These are phyloP conservation scores for Phytophthora sp. DNA, from an alignment of 352 stramenopile genomes.

Conservation along the genomic window DNA sequence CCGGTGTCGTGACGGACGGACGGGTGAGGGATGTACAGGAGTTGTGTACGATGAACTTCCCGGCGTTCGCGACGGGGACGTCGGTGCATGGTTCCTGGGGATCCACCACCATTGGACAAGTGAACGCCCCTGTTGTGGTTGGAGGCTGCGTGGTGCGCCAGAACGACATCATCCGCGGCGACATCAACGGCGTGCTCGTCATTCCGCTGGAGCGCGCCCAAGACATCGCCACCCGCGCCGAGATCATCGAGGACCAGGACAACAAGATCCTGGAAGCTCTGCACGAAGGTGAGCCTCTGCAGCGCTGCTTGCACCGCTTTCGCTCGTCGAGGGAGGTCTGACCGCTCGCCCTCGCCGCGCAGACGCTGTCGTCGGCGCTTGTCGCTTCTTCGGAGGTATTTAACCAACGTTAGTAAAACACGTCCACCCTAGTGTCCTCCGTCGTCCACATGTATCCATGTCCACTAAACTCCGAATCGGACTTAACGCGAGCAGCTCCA, in stretches of 20 bases:
- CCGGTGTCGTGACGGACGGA: slow-evolving; percentile 75
- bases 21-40: slow-evolving; percentile 81
- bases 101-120: slow-evolving; percentile 69
- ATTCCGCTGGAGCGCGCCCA: slow-evolving; percentile 73
- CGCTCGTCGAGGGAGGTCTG: slow-evolving; percentile 41
- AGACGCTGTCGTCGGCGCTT: too few species aligned
- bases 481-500: slow-evolving; percentile 8
- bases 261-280: slow-evolving; percentile 79
- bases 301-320: slow-evolving; percentile 82
- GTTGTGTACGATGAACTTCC: slow-evolving; percentile 69
- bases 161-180: slow-evolving; percentile 79
- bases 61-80: slow-evolving; percentile 70
- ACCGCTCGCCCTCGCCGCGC: too few species aligned
- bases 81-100: slow-evolving; percentile 74
- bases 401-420: slow-evolving; percentile 11
- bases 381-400: slow-evolving; percentile 29
- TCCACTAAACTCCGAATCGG: not conserved
- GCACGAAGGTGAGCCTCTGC: slow-evolving; percentile 77
- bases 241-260: slow-evolving; percentile 83
- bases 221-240: slow-evolving; percentile 72
- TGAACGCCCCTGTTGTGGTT: slow-evolving; percentile 72
- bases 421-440: too few species aligned
- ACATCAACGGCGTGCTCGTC: slow-evolving; percentile 85
- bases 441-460: slow-evolving; percentile 23
- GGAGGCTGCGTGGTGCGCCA: slow-evolving; percentile 80